Evolutionary conservation across 2,329 filamentous ascomycete species (phyloP).

Genomic region (Aspergillus eucalypticola): DNA sequence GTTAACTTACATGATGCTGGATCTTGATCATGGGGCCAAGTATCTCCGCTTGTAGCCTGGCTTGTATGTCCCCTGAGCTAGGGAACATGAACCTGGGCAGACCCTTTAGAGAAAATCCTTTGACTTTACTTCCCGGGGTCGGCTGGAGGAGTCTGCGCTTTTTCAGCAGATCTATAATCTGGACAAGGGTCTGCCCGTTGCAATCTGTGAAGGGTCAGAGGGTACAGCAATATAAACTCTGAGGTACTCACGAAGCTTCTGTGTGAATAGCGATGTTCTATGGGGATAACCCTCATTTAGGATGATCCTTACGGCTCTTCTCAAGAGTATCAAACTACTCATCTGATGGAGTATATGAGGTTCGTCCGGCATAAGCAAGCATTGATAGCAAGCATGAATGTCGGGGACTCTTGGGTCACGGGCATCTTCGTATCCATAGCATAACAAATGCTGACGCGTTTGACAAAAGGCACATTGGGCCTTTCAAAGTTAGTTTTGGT

Average conservation of each 20-base stretch:
- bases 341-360: conserved; percentile 28
- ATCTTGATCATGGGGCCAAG: conserved; percentile 36
- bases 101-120: conserved; percentile 31
- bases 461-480: conserved; percentile 48
- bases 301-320: conserved; percentile 32
- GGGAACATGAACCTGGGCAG: conserved; percentile 32
- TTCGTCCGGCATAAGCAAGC: conserved; percentile 40
- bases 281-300: conserved; percentile 32
- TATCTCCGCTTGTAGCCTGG: conserved; percentile 30
- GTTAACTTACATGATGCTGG: conserved; percentile 31
- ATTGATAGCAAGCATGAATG: conserved; percentile 50
- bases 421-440: conserved; percentile 46
- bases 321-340: conserved; percentile 29
- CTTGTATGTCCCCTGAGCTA: conserved; percentile 18
- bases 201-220: conserved; percentile 30
- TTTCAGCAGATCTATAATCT: conserved; percentile 31
- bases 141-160: conserved; percentile 29
- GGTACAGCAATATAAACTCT: background rate
- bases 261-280: conserved; percentile 26
- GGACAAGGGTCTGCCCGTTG: conserved; percentile 30
- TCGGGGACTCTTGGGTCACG: conserved; percentile 43
- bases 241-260: conserved; percentile 33
- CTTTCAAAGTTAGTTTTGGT: conserved; percentile 29
- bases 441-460: conserved; percentile 49
- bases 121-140: conserved; percentile 33